Evolutionary conservation across 768 basidiomycete genomes (phyloP), one percentile per base, ranked within the genome.

Genomic region (Glaciozyma antarctica): DNA sequence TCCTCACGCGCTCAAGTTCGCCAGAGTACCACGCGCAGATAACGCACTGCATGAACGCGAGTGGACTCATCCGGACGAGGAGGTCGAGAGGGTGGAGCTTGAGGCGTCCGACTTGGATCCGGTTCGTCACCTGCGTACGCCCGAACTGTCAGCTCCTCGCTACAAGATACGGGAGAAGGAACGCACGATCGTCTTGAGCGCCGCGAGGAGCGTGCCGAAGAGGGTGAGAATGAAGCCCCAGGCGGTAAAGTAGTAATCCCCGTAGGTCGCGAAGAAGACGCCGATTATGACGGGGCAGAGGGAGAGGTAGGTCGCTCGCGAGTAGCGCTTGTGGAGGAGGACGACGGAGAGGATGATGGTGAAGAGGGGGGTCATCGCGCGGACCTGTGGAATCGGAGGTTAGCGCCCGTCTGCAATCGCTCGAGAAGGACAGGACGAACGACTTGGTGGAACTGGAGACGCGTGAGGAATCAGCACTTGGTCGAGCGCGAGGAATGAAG

Each of bases 331-430:
- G 56, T 83, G 81, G 43, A 90, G 82, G 45, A 98, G 75, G n/a
- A 85, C 65, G 60, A 81, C 79, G 0, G 91, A 85, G 61, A 97
- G 81, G 45, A 85, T 59, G 71, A 95, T 86, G 28, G 89, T 93
- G 79, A 98, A 97, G 58, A 98, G 81, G 0, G 95, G 94, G 0
- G 94, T 88, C 24, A 88, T 83, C 7, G 92, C 89, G 34, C 95
- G 87, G 12, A 41, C 38, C 38, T 41, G 38, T 15, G 13, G 38
- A 13, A 41, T 41, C 38, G 38, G 13, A 12, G 38, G 38, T 41
- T 13, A 41, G 38, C 38, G 10, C 13, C 7, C 38, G 38, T 15
- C 38, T 5, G 7, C 10, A 41, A 12, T 41, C 6, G 38, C 38
- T 41, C 38, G 38, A 41, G 12, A 12, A 41, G 12, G 13, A 12